phyloP scores from a whole-genome alignment of 345 rosid genomes.

The Eucalyptus pauciflora region DNA sequence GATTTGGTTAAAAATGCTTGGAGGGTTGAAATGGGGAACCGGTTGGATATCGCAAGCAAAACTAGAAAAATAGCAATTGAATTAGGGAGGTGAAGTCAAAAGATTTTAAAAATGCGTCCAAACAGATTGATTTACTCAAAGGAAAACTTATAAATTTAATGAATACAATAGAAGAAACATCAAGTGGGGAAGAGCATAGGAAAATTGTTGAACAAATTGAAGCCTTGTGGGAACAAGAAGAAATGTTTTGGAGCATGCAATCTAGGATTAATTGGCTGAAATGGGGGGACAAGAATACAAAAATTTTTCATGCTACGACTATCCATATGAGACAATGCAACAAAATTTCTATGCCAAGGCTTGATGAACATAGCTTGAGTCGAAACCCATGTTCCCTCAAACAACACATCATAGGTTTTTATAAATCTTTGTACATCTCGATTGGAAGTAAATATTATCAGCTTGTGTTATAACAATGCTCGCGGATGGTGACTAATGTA shows the following conservation, averaged over 20 bases:
- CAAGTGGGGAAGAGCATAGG: neutral
- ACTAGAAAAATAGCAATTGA: no score
- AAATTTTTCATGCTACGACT: rapidly evolving
- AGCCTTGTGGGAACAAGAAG: neutral
- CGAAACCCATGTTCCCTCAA: no score
- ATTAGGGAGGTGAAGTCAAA: no score
- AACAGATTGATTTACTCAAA: rapidly evolving
- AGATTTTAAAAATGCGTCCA: neutral
- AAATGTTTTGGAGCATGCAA: neutral
- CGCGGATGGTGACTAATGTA: no score
- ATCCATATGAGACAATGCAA: neutral
- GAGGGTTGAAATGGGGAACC: neutral
- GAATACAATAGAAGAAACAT: neutral
- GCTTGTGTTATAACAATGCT: no score
- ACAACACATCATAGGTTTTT: no score
- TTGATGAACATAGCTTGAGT: neutral
- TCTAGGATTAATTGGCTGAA: neutral
- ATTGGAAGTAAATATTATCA: no score
- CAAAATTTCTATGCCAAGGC: neutral
- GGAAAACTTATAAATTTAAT: neutral
- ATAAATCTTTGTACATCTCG: no score
- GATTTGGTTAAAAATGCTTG: neutral
- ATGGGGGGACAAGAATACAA: neutral
- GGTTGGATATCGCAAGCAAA: no score
- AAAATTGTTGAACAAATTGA: neutral